These are phyloP conservation scores for Ogataea hybrid DNA, from an alignment of 1,139 yeast species.

Conservation along the genomic window DNA sequence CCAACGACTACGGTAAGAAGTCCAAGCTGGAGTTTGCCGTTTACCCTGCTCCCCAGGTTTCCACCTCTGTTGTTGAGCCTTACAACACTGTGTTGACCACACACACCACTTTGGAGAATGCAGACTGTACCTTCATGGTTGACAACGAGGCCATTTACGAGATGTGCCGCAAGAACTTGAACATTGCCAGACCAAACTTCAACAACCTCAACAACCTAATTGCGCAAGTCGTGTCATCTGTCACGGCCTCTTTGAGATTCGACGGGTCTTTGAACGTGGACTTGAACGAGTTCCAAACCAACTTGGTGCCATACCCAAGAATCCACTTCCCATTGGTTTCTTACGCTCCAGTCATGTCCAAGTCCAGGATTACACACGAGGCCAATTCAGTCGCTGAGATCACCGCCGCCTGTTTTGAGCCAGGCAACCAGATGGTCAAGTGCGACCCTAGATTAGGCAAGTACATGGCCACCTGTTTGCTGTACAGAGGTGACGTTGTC, in stretches of 20 bases:
- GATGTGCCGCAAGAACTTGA: conserved; percentile 94
- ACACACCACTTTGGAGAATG: conserved; percentile 95
- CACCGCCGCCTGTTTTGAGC: conserved; percentile 97
- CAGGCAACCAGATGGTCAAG: conserved; percentile 98
- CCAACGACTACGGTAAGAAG: conserved; percentile 92
- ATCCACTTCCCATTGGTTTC: conserved; percentile 98
- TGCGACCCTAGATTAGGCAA: conserved; percentile 97
- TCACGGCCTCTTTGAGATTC: conserved; percentile 96
- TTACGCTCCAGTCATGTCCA: conserved; percentile 93
- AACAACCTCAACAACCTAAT: conserved; percentile 85
- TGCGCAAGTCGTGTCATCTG: conserved; percentile 97
- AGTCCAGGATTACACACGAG: conserved; percentile 90
- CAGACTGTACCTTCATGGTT: conserved; percentile 98
- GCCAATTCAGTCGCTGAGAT: conserved; percentile 87
- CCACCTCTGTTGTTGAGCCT: conserved; percentile 97
- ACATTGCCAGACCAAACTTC: conserved; percentile 87
- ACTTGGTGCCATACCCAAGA: conserved; percentile 98
- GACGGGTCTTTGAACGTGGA: conserved; percentile 97
- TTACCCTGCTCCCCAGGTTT: conserved; percentile 96
- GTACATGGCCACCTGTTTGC: conserved; percentile 97
- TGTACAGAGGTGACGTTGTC: conserved; percentile 98
- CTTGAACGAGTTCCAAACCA: conserved; percentile 95
- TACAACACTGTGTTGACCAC: conserved; percentile 96
- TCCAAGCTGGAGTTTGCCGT: conserved; percentile 97
- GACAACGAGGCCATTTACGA: conserved; percentile 98